Percentiles rank a stretch among this genome's conserved stretches.
Evolutionary conservation across 2,329 filamentous ascomycete genomes (phyloP).

Genomic region (Fusarium sp.): DNA sequence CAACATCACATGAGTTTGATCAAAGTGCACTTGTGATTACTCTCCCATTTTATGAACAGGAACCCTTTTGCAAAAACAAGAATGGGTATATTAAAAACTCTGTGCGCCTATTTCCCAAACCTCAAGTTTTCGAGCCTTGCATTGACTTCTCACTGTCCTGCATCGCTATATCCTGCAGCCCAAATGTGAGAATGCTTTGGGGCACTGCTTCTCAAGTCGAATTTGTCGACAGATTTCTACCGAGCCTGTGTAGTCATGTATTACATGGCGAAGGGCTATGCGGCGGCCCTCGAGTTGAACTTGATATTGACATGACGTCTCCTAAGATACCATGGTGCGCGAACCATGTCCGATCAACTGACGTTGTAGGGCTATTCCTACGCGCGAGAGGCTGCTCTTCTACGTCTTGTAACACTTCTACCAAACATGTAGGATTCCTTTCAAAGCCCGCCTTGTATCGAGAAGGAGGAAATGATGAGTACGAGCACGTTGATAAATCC

Average conservation of each 20-base stretch:
- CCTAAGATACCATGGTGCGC: neutral
- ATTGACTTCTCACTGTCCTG: neutral
- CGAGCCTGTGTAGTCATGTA: neutral
- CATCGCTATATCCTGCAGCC: neutral
- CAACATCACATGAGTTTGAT: neutral
- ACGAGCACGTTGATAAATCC: constrained; percentile 85
- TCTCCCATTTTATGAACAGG: neutral
- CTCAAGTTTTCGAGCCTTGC: neutral
- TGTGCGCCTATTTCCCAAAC: neutral
- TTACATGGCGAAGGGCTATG: neutral
- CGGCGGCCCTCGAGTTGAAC: neutral
- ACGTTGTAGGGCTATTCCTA: neutral
- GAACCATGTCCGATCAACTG: neutral
- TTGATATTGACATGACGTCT: neutral
- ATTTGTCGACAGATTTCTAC: neutral
- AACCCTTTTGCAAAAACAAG: neutral
- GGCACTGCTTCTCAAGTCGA: neutral
- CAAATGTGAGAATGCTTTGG: neutral
- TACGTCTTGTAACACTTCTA: neutral
- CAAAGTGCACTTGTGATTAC: neutral
- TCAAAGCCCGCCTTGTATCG: constrained; percentile 90
- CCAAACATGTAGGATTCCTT: neutral
- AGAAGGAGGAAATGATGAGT: constrained; percentile 87
- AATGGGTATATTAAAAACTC: constrained; percentile 12
- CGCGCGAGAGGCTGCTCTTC: neutral